Evolutionary conservation across 352 stramenopile genomes (phyloP).

Genomic region (Pythium plurisporium): DNA sequence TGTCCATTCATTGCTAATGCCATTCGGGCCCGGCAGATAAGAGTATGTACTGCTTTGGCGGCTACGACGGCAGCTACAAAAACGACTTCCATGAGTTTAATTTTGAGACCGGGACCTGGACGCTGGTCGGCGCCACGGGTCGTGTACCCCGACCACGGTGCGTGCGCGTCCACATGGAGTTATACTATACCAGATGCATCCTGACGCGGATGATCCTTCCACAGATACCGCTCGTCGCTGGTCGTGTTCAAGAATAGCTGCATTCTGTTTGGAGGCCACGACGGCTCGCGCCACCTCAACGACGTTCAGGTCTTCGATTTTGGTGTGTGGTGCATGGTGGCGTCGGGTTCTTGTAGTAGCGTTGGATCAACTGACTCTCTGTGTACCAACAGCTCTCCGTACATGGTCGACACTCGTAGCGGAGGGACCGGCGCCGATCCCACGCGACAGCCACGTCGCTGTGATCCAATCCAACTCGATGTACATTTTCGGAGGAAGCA

Average conservation of each 20-base stretch:
- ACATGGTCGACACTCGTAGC: slow-evolving; percentile 89
- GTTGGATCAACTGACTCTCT: not conserved
- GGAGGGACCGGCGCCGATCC: slow-evolving; percentile 89
- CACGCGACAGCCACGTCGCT: slow-evolving; percentile 95
- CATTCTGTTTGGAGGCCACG: slow-evolving; percentile 96
- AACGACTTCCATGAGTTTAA: slow-evolving; percentile 98
- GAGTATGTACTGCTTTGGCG: slow-evolving; percentile 89
- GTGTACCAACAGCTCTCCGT: slow-evolving; percentile 37
- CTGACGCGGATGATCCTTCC: not conserved
- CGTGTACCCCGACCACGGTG: slow-evolving; percentile 66
- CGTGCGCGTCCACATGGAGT: not conserved
- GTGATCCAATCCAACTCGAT: slow-evolving; percentile 92
- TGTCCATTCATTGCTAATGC: too few species aligned
- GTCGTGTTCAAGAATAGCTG: slow-evolving; percentile 92
- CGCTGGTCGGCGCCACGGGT: slow-evolving; percentile 68
- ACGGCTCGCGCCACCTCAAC: slow-evolving; percentile 96
- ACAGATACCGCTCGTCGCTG: slow-evolving; percentile 86
- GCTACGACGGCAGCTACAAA: slow-evolving; percentile 94
- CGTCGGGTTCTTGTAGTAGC: not conserved
- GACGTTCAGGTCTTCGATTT: slow-evolving; percentile 98
- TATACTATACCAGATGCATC: not conserved
- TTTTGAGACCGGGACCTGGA: slow-evolving; percentile 86
- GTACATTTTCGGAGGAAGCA: slow-evolving; percentile 96
- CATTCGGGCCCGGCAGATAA: too few species aligned
- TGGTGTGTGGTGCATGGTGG: slow-evolving; percentile 25